These are phyloP conservation scores for Saccharomyces pastorianus DNA, from an alignment of 1,139 yeast genomes.

Conservation along the genomic window DNA sequence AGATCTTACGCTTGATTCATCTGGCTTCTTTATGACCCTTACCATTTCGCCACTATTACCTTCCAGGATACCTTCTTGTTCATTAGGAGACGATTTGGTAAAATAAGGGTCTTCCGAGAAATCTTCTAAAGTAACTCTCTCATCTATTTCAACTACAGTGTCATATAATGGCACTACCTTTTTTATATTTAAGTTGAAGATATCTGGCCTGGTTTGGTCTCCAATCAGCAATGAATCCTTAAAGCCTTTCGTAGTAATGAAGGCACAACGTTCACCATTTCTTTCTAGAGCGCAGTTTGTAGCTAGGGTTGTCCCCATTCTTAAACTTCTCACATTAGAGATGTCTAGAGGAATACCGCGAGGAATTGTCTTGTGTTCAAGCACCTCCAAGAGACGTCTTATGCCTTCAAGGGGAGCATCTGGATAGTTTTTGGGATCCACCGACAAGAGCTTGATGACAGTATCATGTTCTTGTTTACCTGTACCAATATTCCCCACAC, in stretches of 20 bases:
- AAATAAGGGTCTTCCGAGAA: slow-evolving; percentile 50
- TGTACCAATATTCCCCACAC: slow-evolving; percentile 43
- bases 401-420: slow-evolving; percentile 94
- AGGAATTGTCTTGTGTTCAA: slow-evolving; percentile 44
- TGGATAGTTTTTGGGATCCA: slow-evolving; percentile 73
- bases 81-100: slow-evolving; percentile 25
- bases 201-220: slow-evolving; percentile 60
- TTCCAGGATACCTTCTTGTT: slow-evolving; percentile 32
- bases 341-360: slow-evolving; percentile 43
- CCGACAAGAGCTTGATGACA: slow-evolving; percentile 65
- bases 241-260: slow-evolving; percentile 46
- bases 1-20: slow-evolving; percentile 35
- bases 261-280: slow-evolving; percentile 45
- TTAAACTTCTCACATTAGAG: slow-evolving; percentile 44
- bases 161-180: slow-evolving; percentile 57
- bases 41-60: slow-evolving; percentile 63
- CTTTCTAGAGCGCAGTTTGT: slow-evolving; percentile 59
- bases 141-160: slow-evolving; percentile 56
- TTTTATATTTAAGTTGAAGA: slow-evolving; percentile 51
- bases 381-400: slow-evolving; percentile 59
- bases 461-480: slow-evolving; percentile 43
- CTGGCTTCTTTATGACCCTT: slow-evolving; percentile 44
- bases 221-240: slow-evolving; percentile 58
- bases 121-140: slow-evolving; percentile 63
- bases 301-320: slow-evolving; percentile 80